phyloP scores from a whole-genome alignment of 306 rosid species.

The Cucurbita moschata region DNA sequence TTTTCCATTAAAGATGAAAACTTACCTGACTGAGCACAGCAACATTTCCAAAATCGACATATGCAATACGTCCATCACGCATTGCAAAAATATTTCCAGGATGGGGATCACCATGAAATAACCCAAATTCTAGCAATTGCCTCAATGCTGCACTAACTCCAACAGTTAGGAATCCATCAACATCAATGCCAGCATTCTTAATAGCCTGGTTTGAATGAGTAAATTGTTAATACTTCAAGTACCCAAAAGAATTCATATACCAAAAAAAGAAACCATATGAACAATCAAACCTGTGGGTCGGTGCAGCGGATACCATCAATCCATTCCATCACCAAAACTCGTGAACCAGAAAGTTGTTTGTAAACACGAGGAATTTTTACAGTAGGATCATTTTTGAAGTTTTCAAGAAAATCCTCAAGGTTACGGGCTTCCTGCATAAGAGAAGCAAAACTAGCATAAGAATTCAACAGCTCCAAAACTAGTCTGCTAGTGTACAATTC shows the following conservation, averaged over 20 bases:
- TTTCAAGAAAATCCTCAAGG: conserved; percentile 82
- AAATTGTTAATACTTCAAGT: conserved; percentile 12
- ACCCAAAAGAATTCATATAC: background rate
- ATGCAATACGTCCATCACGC: conserved; percentile 98
- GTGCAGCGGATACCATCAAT: conserved; percentile 98
- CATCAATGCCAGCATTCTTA: conserved; percentile 74
- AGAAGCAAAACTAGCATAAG: conserved; percentile 1
- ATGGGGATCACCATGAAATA: conserved; percentile 98
- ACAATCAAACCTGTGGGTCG: conserved; percentile 64
- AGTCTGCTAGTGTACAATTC: conserved; percentile 15
- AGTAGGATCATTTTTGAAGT: conserved; percentile 80
- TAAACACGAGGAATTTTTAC: conserved; percentile 90
- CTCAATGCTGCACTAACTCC: conserved; percentile 98
- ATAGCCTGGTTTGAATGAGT: conserved; percentile 49
- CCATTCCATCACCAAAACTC: conserved; percentile 98
- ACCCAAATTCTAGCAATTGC: conserved; percentile 89
- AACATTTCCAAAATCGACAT: conserved; percentile 96
- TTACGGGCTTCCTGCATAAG: conserved; percentile 87
- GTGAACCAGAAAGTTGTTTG: conserved; percentile 66
- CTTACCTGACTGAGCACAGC: conserved; percentile 98
- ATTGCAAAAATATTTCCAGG: conserved; percentile 97
- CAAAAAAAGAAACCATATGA: conserved; percentile 4
- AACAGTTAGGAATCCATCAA: conserved; percentile 79
- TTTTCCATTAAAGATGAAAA: background rate
- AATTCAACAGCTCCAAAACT: background rate